phyloP scores from a whole-genome alignment of 345 rosid species.

The Psidium friedrichsthalianum region DNA sequence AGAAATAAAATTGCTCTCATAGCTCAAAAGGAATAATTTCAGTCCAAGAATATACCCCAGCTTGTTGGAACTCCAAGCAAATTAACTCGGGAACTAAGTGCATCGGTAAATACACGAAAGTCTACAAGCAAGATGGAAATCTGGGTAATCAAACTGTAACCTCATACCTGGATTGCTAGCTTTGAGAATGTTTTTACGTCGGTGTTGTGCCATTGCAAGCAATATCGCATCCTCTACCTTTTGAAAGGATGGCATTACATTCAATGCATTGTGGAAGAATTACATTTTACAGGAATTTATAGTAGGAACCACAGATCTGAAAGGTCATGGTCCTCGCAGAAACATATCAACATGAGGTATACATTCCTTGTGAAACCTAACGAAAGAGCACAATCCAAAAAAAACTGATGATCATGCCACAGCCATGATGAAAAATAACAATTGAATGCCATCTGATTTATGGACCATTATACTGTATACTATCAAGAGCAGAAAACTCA shows the following conservation, averaged over 20 bases:
- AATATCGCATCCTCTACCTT: slow-evolving; percentile 75
- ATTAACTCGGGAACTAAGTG: background rate
- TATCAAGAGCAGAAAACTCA: background rate
- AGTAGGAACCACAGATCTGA: background rate
- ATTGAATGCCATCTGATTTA: background rate
- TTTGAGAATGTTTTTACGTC: slow-evolving; percentile 32
- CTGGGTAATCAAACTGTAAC: background rate
- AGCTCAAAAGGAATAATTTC: background rate
- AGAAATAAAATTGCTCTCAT: background rate
- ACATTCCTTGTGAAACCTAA: background rate
- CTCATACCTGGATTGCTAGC: slow-evolving; percentile 25
- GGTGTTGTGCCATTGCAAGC: slow-evolving; percentile 60
- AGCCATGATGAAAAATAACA: background rate
- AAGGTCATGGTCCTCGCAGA: background rate
- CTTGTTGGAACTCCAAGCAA: background rate
- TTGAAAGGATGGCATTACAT: background rate
- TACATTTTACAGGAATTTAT: background rate
- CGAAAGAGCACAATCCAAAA: background rate
- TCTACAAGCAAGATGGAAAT: background rate
- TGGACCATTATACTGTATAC: background rate
- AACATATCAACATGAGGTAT: background rate
- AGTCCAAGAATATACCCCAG: background rate
- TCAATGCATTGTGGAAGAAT: background rate
- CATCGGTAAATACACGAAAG: background rate
- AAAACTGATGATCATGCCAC: background rate